Evolutionary conservation across 257 asterid species (phyloP).

Genomic region (Petrea volubilis): DNA sequence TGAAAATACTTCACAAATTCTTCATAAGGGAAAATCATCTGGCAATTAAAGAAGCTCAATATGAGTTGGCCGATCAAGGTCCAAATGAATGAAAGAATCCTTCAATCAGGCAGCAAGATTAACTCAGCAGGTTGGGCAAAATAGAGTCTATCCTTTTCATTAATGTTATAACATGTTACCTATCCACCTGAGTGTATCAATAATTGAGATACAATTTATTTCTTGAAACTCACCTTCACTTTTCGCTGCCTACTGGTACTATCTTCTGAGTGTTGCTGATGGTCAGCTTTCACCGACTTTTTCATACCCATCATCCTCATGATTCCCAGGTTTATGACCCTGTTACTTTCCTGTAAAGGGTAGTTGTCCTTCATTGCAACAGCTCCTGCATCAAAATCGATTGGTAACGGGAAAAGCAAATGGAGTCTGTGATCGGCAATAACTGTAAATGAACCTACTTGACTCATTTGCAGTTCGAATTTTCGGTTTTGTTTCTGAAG

Average conservation of each 20-base stretch:
- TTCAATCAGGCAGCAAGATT: slow-evolving; percentile 17
- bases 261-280: slow-evolving; percentile 43
- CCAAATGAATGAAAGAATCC: slow-evolving; percentile 11
- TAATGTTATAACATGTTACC: not conserved
- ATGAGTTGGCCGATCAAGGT: slow-evolving; percentile 15
- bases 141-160: not conserved
- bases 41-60: slow-evolving; percentile 28
- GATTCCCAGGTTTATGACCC: slow-evolving; percentile 42
- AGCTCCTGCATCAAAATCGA: slow-evolving; percentile 47
- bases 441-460: slow-evolving; percentile 39
- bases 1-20: slow-evolving; percentile 79
- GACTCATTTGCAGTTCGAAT: slow-evolving; percentile 41
- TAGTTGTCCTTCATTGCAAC: slow-evolving; percentile 40
- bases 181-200: not conserved
- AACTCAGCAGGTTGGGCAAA: not conserved
- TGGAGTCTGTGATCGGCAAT: not conserved
- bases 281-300: slow-evolving; percentile 48
- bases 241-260: slow-evolving; percentile 44
- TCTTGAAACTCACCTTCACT: slow-evolving; percentile 52
- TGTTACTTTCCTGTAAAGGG: slow-evolving; percentile 46
- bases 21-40: slow-evolving; percentile 91
- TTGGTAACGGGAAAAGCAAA: slow-evolving; percentile 27
- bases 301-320: slow-evolving; percentile 52
- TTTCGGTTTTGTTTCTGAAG: slow-evolving; percentile 37
- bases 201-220: slow-evolving; percentile 6